Evolutionary conservation across 495 filamentous ascomycete genomes (phyloP), one percentile per base, ranked within the genome.

Genomic region (Diplogelasinospora grovesii): DNA sequence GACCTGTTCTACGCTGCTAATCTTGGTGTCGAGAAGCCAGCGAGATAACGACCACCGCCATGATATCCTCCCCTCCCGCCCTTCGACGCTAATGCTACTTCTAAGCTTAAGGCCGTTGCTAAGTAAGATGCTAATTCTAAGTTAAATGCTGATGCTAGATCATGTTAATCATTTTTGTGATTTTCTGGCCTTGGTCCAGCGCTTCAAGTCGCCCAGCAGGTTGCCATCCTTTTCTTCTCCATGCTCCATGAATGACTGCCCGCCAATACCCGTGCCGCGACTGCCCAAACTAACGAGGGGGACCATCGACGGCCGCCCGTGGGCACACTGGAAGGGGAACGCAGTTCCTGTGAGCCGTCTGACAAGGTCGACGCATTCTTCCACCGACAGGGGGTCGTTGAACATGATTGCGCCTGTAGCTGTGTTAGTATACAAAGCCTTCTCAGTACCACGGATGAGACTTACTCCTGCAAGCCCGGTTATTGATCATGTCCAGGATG

Each of bases 271-370:
- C n/a, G n/a, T n/a, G n/a, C n/a, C n/a, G n/a, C n/a, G n/a, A 13
- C 14, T 31, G 7, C 68, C 66, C 22, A 85, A 29, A 48, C 84
- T 77, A 6, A 86, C 65, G 15, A 89, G 53, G 4, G 86, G 86
- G 8, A 86, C 70, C 77, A 89, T 81, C 19, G 79, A 81, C 15
- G 83, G 82, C 47, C 86, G 77, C 22, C 85, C 89, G 69, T 89
- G 89, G 13, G 86, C 92, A 59, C 92, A 98, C 52, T 90, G 85
- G 50, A 96, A 97, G 5, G 93, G 92, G 53, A 97, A 92, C 1
- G 69, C 78, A 46, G 85, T 93, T 2, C 52, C 52, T 7, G 79
- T 72, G 22, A 98, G 65, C 27, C 69, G 70, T 9, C 47, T 27
- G 8, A 96, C 63, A 13, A 98, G 57, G 10, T 54, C 58, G 31